Conservation (phyloP, 2,329 filamentous ascomycete genomes). For the Verticillium klebahnii region DNA sequence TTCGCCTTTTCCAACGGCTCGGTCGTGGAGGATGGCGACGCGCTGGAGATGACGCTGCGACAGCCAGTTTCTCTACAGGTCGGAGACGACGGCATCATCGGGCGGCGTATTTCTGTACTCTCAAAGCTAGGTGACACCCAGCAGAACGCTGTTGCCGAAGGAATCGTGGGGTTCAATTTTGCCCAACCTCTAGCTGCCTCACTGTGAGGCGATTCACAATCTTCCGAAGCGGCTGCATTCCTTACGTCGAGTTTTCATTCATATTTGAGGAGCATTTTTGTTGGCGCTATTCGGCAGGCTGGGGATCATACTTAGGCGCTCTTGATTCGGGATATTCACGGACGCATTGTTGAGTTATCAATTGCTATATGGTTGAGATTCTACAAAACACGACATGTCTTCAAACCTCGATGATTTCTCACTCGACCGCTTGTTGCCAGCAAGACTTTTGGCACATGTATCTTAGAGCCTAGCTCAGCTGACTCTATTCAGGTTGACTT, state of each 20-base stretch:
- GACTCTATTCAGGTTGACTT: neutral
- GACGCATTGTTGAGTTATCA: too few relatives aligned
- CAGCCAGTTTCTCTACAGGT: conserved; percentile 38
- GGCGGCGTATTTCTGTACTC: conserved; percentile 39
- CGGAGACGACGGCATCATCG: conserved; percentile 42
- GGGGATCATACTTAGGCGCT: too few relatives aligned
- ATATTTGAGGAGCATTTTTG: too few relatives aligned
- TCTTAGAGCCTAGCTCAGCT: neutral
- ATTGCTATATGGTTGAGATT: too few relatives aligned
- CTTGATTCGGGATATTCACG: too few relatives aligned
- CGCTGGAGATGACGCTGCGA: conserved; percentile 28
- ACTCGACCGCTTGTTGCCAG: neutral
- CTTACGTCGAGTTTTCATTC: too few relatives aligned
- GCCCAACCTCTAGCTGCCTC: neutral
- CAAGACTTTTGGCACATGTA: neutral
- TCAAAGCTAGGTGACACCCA: conserved; percentile 17
- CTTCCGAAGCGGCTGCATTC: neutral
- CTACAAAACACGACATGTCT: too few relatives aligned
- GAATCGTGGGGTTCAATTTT: conserved; percentile 45
- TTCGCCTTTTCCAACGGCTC: conserved; percentile 23
- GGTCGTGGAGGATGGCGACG: conserved; percentile 4
- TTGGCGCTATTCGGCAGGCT: too few relatives aligned
- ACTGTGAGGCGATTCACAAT: neutral
- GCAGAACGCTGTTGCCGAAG: conserved; percentile 35
- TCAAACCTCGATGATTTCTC: too few relatives aligned